Conservation (phyloP, 2,329 filamentous ascomycete genomes). For the Microcyclospora pomicola region DNA sequence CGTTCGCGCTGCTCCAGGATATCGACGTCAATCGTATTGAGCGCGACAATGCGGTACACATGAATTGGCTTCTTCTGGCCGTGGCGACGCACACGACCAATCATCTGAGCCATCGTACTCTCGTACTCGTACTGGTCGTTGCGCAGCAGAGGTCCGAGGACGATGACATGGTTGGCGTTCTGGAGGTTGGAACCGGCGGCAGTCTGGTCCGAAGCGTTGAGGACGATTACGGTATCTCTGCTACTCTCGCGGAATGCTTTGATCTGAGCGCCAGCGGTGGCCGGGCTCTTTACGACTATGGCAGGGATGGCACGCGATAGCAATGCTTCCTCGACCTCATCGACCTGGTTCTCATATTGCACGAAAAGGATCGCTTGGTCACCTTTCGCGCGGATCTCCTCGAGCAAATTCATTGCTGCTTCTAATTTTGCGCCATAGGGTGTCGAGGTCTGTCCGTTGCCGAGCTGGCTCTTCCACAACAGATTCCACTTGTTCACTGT, state of each 20-base stretch:
- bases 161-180: slow-evolving; percentile 51
- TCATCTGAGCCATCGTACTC: slow-evolving; percentile 47
- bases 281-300: slow-evolving; percentile 23
- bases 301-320: slow-evolving; percentile 18
- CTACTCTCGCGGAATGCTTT: slow-evolving; percentile 9
- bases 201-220: slow-evolving; percentile 43
- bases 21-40: slow-evolving; percentile 47
- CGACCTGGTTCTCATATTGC: slow-evolving; percentile 35
- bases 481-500: slow-evolving; percentile 27
- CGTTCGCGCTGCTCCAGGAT: slow-evolving; percentile 32
- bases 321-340: slow-evolving; percentile 24
- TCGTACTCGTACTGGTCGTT: slow-evolving; percentile 41
- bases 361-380: slow-evolving; percentile 45
- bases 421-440: slow-evolving; percentile 35
- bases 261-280: slow-evolving; percentile 9
- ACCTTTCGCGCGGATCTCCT: slow-evolving; percentile 20
- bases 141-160: slow-evolving; percentile 42
- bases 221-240: slow-evolving; percentile 37
- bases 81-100: slow-evolving; percentile 45
- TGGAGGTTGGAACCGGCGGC: slow-evolving; percentile 49
- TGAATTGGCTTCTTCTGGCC: slow-evolving; percentile 45
- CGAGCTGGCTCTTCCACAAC: slow-evolving; percentile 26
- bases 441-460: slow-evolving; percentile 12
- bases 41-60: slow-evolving; percentile 63
- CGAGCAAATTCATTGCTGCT: slow-evolving; percentile 32